phyloP scores from a whole-genome alignment of 2,329 filamentous ascomycete genomes.

The Fusarium humuli region DNA sequence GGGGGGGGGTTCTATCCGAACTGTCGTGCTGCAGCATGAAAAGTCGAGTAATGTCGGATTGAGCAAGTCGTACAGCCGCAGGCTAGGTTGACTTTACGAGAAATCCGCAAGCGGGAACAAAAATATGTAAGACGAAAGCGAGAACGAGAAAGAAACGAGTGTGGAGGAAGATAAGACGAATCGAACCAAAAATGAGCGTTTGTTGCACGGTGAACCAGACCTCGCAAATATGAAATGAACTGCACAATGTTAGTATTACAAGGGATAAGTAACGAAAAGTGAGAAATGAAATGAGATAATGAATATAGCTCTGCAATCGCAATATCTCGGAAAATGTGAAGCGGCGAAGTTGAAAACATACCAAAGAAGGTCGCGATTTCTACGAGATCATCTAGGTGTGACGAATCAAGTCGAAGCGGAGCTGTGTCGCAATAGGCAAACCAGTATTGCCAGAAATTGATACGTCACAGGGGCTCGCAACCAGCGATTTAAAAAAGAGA shows the following conservation, averaged over 20 bases:
- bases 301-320: constrained; percentile 24
- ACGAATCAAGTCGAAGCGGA: constrained; percentile 4
- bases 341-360: constrained; percentile 24
- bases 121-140: constrained; percentile 9
- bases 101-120: constrained; percentile 14
- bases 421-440: neutral
- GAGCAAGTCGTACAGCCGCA: constrained; percentile 40
- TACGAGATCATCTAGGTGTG: constrained; percentile 14
- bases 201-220: constrained; percentile 45
- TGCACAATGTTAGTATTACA: constrained; percentile 38
- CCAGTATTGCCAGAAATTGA: constrained; percentile 8
- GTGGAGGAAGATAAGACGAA: constrained; percentile 36
- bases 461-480: constrained; percentile 37
- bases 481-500: constrained; percentile 37
- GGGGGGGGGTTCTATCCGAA: constrained; percentile 40
- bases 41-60: constrained; percentile 30
- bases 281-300: constrained; percentile 36
- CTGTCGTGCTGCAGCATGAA: constrained; percentile 45
- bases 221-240: constrained; percentile 39
- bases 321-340: constrained; percentile 13
- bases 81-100: constrained; percentile 31
- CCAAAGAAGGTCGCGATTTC: constrained; percentile 21
- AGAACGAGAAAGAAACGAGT: constrained; percentile 36
- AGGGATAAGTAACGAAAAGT: constrained; percentile 10
- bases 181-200: constrained; percentile 32